Base-by-base conservation (phyloP, 768 basidiomycete species). In the Peribolospora baueri region DNA sequence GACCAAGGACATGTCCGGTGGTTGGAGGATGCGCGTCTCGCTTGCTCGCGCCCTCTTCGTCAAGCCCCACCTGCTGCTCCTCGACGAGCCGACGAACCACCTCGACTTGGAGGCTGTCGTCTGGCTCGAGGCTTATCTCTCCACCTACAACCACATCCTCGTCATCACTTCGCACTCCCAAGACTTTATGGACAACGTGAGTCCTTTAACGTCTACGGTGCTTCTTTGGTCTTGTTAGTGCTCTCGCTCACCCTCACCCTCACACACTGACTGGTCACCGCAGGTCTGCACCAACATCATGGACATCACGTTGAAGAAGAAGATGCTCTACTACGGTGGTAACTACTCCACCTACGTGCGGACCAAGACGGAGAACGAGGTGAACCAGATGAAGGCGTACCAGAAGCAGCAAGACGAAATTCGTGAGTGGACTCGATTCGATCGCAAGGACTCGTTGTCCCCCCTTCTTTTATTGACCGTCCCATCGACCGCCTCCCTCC, bases 361-460 rank as follows among this genome's bases (percentile, higher is more conserved):
- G 66, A 97, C 91, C 56, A 90, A 82, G 75, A 64, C 71, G 62
- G 91, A 98, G 75, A 98, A 98, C 73, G 91, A 98, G 73, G 81
- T 88, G 65, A 98, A 97, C 69, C 88, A 93, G 72, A 93, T 95
- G 88, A 98, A 98, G 75, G 93, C 91, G 53, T 98, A 95, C 69
- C 65, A 79, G 63, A 98, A 98, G 70, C 91, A 98, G 67, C 91
- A 98, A 68, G 91, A 98, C 50, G 91, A 97, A 70, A 97, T 95
- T 62, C 58, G 58, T 46, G 46, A 46, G 10, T 10, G 46, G 14
- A 14, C 10, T 46, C 14, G 46, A 46, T 46, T 38, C 6, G 41
- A 39, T 47, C 42, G 43, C 36, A 46, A 7, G 13, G 46, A 52
- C 14, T 7, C 5, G 5, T 52, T 39, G 42, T 14, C 8, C 8